Base-by-base conservation (phyloP, 495 filamentous ascomycete species). In the Baudoinia panamericana region DNA sequence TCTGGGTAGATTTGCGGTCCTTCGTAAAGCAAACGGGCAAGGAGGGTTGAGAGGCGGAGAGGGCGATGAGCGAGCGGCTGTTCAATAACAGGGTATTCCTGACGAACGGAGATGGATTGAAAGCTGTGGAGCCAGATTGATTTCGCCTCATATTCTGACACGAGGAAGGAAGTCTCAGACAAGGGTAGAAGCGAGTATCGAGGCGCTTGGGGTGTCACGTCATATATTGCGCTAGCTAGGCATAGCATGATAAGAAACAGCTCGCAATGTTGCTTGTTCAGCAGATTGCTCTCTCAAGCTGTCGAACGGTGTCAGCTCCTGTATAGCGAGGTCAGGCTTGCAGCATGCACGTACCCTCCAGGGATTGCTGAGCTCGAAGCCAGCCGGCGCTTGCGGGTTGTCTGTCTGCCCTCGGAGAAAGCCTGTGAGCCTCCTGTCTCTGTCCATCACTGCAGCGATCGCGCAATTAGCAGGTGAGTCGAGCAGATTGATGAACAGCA, bases 291-390 rank as follows among this genome's bases (percentile, higher is more conserved):
- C 23, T 24, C 40, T 43, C 40, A 11, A 43, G 16, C 40, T 43
- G 17, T n/a, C n/a, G 19, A 16, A 9, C 9, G 9, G 23, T 22
- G 19, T 19, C 22, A 37, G 22, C 22, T 16, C 6, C 15, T 8
- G 8, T 9, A 16, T 37, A 37, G 5, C 34, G 8, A 8, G 23
- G 8, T 6, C 5, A 22, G 19, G 10, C n/a, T n/a, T 5, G 18
- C 11, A 7, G 2, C 4, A 13, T 5, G 5, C n/a, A 34, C 41
- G 27, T 70, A 84, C 80, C 72, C 74, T 87, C 92, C 92, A 99
- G 21, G 84, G 81, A 62, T 94, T 94, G 71, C 79, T 95, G 53
- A 94, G 51, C 55, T 94, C 88, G 66, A 92, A 99, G 25, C 86
- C 88, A 28, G 70, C 64, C 12, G 90, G 92, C 25, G 90, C 90